These are phyloP conservation scores for Chloranthus sessilifolius DNA, from an alignment of 164 flowering plant genomes.

Conservation along the genomic window DNA sequence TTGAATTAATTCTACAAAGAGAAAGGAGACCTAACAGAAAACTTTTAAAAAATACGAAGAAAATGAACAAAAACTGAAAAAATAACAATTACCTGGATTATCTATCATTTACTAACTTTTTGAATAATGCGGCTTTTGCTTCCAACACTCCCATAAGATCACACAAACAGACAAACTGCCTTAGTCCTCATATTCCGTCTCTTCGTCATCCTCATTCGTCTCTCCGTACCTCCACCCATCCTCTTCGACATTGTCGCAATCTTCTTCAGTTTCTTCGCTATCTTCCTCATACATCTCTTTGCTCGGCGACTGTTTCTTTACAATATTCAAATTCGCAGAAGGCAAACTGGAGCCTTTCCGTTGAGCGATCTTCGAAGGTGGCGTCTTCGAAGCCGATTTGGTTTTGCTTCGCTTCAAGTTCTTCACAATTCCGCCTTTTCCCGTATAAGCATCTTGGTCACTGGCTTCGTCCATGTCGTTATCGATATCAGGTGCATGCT, in stretches of 20 bases:
- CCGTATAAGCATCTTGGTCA: conserved; percentile 62
- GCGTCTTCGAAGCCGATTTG: conserved; percentile 50
- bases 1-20: too few relatives aligned
- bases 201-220: conserved; percentile 80
- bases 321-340: conserved; percentile 31
- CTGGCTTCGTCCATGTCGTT: conserved; percentile 85
- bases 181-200: conserved; percentile 80
- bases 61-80: too few relatives aligned
- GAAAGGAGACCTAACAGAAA: too few relatives aligned
- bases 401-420: conserved; percentile 48
- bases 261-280: conserved; percentile 97
- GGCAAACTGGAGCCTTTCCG: conserved; percentile 44
- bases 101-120: too few relatives aligned
- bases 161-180: not conserved
- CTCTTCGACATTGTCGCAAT: conserved; percentile 60
- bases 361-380: conserved; percentile 49
- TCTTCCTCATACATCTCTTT: conserved; percentile 71
- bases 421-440: conserved; percentile 41
- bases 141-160: too few relatives aligned
- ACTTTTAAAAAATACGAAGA: too few relatives aligned
- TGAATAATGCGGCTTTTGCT: too few relatives aligned
- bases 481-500: conserved; percentile 38
- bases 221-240: conserved; percentile 71
- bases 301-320: conserved; percentile 45
- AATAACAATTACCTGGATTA: too few relatives aligned